These are phyloP conservation scores for Fusarium sp. DNA, from an alignment of 2,329 filamentous ascomycete species.

Conservation along the genomic window DNA sequence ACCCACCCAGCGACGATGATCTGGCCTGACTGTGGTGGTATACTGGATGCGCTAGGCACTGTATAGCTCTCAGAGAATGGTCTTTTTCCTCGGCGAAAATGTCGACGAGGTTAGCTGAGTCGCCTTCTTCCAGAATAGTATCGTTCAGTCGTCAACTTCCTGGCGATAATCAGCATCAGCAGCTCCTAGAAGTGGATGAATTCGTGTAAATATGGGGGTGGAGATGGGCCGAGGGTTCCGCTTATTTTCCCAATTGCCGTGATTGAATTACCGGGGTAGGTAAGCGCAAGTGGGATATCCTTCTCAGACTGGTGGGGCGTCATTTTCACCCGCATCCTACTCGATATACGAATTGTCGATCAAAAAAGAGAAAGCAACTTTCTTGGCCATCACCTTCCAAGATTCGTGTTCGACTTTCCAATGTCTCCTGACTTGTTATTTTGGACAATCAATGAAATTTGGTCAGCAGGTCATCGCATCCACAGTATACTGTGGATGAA, in stretches of 20 bases:
- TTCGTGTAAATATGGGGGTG: slow-evolving; percentile 35
- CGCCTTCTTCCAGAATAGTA: slow-evolving; percentile 27
- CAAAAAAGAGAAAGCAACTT: slow-evolving; percentile 2
- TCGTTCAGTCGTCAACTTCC: slow-evolving; percentile 14
- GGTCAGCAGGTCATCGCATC: slow-evolving; percentile 4
- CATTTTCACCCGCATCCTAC: slow-evolving; percentile 1
- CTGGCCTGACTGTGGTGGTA: not conserved
- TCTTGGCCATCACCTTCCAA: slow-evolving; percentile 2
- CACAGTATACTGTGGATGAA: slow-evolving; percentile 34
- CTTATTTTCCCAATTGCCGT: slow-evolving; percentile 37
- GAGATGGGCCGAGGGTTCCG: slow-evolving; percentile 33
- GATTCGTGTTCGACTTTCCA: not conserved
- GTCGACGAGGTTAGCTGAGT: slow-evolving; percentile 8
- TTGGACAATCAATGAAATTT: not conserved
- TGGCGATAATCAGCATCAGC: slow-evolving; percentile 13
- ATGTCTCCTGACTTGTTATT: slow-evolving; percentile 8
- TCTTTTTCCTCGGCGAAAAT: not conserved
- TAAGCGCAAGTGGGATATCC: not conserved
- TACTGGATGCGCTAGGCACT: not conserved
- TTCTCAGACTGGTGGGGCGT: not conserved
- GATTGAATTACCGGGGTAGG: slow-evolving; percentile 32
- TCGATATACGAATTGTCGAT: slow-evolving; percentile 19
- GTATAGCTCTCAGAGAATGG: not conserved
- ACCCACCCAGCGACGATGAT: slow-evolving; percentile 14
- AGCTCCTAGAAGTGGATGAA: slow-evolving; percentile 16